These are phyloP conservation scores for Casuarina equisetifolia DNA, from an alignment of 306 rosid species.

Conservation along the genomic window DNA sequence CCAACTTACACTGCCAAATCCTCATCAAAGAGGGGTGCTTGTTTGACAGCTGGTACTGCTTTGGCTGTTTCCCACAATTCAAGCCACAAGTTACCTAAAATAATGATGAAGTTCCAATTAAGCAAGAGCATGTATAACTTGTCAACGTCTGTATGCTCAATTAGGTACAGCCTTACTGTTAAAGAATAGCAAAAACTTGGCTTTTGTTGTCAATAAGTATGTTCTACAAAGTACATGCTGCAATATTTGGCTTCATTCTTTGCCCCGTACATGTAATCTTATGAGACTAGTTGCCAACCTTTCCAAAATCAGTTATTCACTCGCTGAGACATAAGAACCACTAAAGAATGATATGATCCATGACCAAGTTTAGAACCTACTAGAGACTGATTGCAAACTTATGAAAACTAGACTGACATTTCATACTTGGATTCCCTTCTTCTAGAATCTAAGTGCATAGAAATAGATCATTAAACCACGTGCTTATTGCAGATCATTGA, in stretches of 20 bases:
- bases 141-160: constrained; percentile 5
- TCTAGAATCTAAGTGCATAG: too few species aligned
- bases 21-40: constrained; percentile 94
- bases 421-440: too few species aligned
- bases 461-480: too few species aligned
- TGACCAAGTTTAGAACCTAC: too few species aligned
- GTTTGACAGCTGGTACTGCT: constrained; percentile 94
- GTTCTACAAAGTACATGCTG: constrained; percentile 13
- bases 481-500: too few species aligned
- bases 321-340: too few species aligned
- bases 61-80: constrained; percentile 93
- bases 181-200: constrained; percentile 15
- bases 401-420: too few species aligned
- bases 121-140: constrained; percentile 4
- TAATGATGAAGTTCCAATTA: constrained; percentile 22
- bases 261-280: constrained; percentile 16
- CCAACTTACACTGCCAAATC: constrained; percentile 91
- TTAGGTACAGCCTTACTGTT: constrained; percentile 7
- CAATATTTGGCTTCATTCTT: constrained; percentile 19
- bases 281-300: constrained; percentile 8
- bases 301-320: constrained; percentile 11
- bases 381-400: too few species aligned
- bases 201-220: constrained; percentile 13
- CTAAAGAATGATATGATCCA: too few species aligned
- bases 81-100: constrained; percentile 91